Base-by-base conservation (phyloP, 306 rosid genomes). In the Pyrus bretschneideri region DNA sequence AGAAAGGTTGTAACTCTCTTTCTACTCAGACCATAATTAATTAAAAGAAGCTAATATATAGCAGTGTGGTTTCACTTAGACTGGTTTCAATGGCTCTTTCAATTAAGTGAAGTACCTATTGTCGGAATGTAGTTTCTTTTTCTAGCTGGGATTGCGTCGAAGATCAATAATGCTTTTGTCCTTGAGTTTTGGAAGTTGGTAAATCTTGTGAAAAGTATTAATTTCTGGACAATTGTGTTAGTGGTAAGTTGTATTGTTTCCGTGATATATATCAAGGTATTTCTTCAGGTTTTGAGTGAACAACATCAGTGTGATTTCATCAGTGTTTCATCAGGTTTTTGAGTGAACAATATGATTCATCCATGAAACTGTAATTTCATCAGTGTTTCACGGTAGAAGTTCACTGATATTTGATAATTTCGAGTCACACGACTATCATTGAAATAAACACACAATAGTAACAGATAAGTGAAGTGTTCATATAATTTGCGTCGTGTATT, bases 1-100 rank as follows among this genome's bases (percentile, higher is more conserved):
- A 68, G 69, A 67, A 80, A 80, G 83, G 83, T 80, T 22, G 6
- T n/a, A 12, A 69, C 27, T 61, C 63, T 12, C 2, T 51, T 51
- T 15, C 8, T 22, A 21, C 5, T 35, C 49, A 35, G 46, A 21
- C 29, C 70, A 38, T 66, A 6, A 21, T 33, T 35, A 66, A 9
- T 21, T 57, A 51, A 21, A 22, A 4, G 11, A 58, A 19, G 25
- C 61, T 57, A 3, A 57, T 21, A 57, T 2, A n/a, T 21, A 58
- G 63, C 23, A 7, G 10, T 54, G 64, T 54, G 64, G 31, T 23
- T 59, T 59, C 64, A 61, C 67, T 61, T 6, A 2, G 67, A 27
- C 67, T 61, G 67, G 19, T 51, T 51, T 51, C 21, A 17, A 64
- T 23, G 21, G 55, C 6, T 17, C 55, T 51, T 51, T 51, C 21